These are phyloP conservation scores for Rhypophila decipiens DNA, from an alignment of 495 filamentous ascomycete species.

Conservation along the genomic window DNA sequence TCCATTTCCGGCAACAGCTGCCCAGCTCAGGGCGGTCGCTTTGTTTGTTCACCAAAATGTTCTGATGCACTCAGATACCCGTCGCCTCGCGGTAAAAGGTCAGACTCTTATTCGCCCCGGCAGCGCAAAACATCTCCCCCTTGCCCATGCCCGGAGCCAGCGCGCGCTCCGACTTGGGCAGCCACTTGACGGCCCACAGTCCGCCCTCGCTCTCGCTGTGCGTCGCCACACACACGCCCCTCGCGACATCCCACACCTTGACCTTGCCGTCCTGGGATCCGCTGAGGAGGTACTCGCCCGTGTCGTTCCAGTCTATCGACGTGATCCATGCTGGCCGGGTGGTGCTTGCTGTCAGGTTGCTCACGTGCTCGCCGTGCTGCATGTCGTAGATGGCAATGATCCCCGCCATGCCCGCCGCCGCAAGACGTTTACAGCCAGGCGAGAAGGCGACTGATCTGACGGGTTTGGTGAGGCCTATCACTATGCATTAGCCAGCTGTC, in stretches of 20 bases:
- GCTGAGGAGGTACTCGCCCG: conserved; percentile 88
- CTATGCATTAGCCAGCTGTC: not conserved
- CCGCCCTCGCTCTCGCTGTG: conserved; percentile 84
- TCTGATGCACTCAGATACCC: conserved; percentile 44
- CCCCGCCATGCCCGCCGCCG: conserved; percentile 85
- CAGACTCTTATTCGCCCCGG: conserved; percentile 72
- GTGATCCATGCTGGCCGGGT: conserved; percentile 75
- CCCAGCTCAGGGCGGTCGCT: not conserved
- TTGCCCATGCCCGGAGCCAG: conserved; percentile 41
- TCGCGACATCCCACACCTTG: conserved; percentile 89
- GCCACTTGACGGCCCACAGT: conserved; percentile 82
- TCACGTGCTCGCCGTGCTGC: conserved; percentile 83
- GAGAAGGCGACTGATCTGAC: conserved; percentile 82
- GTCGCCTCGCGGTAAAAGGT: conserved; percentile 91
- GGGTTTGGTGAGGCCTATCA: conserved; percentile 74
- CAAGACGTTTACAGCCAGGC: conserved; percentile 73
- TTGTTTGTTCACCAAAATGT: not conserved
- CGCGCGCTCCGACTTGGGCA: conserved; percentile 57
- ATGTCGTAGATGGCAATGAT: conserved; percentile 91
- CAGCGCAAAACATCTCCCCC: conserved; percentile 82
- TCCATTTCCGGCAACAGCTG: no score
- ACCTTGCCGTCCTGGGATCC: conserved; percentile 87
- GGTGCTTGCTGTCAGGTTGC: conserved; percentile 58
- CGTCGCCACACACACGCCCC: conserved; percentile 79
- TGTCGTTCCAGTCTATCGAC: conserved; percentile 83